These are phyloP conservation scores for Candida anutae DNA, from an alignment of 1,139 yeast species.

Conservation along the genomic window DNA sequence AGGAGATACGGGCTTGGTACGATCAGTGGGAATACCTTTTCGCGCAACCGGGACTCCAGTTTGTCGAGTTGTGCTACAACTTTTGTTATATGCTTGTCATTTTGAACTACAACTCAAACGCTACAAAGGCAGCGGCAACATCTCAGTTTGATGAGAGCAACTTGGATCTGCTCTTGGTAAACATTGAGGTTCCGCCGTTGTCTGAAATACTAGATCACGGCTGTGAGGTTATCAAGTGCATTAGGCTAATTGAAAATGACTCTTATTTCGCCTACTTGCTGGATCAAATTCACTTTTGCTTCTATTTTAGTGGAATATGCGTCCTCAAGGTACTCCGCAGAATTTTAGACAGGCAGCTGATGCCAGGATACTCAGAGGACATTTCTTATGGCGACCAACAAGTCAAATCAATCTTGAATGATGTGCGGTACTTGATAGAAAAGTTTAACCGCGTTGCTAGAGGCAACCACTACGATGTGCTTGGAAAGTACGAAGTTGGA, in stretches of 20 bases:
- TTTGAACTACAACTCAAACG: conserved; percentile 26
- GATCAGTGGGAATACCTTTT: conserved; percentile 67
- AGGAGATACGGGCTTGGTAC: conserved; percentile 50
- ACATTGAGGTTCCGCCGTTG: neutral
- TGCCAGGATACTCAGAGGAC: neutral
- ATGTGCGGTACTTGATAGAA: conserved; percentile 13
- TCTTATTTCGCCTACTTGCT: conserved; percentile 61
- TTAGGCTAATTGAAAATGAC: conserved; percentile 41
- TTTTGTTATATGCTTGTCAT: conserved; percentile 51
- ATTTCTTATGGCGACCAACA: neutral
- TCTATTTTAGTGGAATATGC: conserved; percentile 43
- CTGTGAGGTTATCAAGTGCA: conserved; percentile 33
- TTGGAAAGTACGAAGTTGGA: conserved; percentile 22
- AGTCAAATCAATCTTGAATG: neutral
- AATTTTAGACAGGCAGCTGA: conserved; percentile 3
- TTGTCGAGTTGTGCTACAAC: conserved; percentile 68
- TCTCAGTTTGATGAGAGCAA: neutral
- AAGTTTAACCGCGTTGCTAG: conserved; percentile 26
- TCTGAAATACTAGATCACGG: conserved; percentile 25
- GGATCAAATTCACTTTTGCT: conserved; percentile 58
- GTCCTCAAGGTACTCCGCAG: conserved; percentile 22
- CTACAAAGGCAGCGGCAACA: conserved; percentile 10
- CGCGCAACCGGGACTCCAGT: conserved; percentile 68
- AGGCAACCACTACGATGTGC: conserved; percentile 20
- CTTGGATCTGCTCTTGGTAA: no score